A percentile compares a stretch with the other conserved stretches of the same genome.
Evolutionary conservation across 1,139 yeast species (phyloP).

Genomic region (Hemisphaericaspora subhashii): DNA sequence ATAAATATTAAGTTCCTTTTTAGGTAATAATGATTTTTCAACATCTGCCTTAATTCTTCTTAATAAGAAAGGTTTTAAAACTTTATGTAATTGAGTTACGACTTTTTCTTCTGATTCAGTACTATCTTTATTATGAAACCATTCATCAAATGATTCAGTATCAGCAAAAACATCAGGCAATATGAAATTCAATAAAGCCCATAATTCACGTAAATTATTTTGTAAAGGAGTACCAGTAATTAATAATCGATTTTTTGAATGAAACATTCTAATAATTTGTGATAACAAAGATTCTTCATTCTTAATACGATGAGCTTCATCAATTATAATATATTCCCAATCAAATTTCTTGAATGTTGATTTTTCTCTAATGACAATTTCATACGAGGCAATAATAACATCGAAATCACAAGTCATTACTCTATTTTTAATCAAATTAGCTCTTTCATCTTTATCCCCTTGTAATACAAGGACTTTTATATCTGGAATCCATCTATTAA

Average conservation of each 20-base stretch:
- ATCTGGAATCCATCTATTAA: constrained; percentile 77
- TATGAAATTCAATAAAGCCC: constrained; percentile 76
- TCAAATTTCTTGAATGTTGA: constrained; percentile 59
- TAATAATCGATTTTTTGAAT: constrained; percentile 65
- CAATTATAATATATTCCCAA: constrained; percentile 76
- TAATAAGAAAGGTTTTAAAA: constrained; percentile 71
- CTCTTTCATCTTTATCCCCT: constrained; percentile 71
- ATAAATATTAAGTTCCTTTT: constrained; percentile 70
- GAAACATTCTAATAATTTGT: constrained; percentile 72
- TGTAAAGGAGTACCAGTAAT: constrained; percentile 84
- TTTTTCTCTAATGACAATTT: constrained; percentile 75
- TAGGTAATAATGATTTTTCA: constrained; percentile 73
- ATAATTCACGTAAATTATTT: constrained; percentile 73
- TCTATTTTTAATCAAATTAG: constrained; percentile 47
- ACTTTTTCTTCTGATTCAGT: constrained; percentile 45
- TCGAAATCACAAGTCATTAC: constrained; percentile 68
- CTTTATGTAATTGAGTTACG: constrained; percentile 86
- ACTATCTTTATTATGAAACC: constrained; percentile 51
- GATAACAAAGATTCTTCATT: constrained; percentile 75
- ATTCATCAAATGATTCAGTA: constrained; percentile 69
- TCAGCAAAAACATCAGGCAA: constrained; percentile 80
- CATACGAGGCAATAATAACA: constrained; percentile 72
- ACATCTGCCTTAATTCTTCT: constrained; percentile 80
- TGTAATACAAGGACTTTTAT: constrained; percentile 66
- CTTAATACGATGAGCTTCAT: constrained; percentile 81